Evolutionary conservation across 495 filamentous ascomycete species (phyloP), one percentile per base, ranked within the genome.

Genomic region (Opeltia flavorubescens): DNA sequence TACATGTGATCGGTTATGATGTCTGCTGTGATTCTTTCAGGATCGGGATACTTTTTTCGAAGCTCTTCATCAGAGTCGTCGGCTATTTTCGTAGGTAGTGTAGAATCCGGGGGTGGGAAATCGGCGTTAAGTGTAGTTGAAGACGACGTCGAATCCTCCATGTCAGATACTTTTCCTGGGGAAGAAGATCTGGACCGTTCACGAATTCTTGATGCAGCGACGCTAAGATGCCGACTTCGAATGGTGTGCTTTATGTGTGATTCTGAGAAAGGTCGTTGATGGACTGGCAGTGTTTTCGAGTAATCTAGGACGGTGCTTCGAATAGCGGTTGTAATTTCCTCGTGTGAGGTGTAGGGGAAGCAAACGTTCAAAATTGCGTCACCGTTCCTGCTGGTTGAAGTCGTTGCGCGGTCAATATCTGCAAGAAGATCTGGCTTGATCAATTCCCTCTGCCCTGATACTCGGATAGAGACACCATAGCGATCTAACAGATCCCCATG

Each of bases 241-340:
- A 95, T 87, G 56, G 88, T 89, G 49, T 85, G 79, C 25, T 78
- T 78, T 51, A 95, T 94, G 50, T 86, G 82, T 11, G 74, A 80
- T 65, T 94, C 84, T 5, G 86, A 89, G 62, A 94, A 94, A 4
- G 82, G 76, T 0, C 80, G 75, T 47, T 73, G 74, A 48, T 77
- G 64, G 23, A 48, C n/a, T 1, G 54, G 43, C 3, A 74, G 64
- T 9, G 84, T 81, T 39, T 71, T 76, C 28, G 80, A 83, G 59
- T 83, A 95, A 30, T 89, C 83, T 8, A 77, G 66, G 6, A 98
- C 89, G 0, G 93, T 95, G 21, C 79, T 71, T 43, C 82, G 77
- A 53, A 98, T 85, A 15, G 91, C 86, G n/a, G 78, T 77, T 15
- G 91, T 94, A 50, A 98, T 98, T 59, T 98, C 91, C 55, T 93